Percentiles rank a stretch among this genome's conserved stretches.
These are phyloP conservation scores for Chalara sp. DNA, from an alignment of 2,329 filamentous ascomycete species.

Conservation along the genomic window DNA sequence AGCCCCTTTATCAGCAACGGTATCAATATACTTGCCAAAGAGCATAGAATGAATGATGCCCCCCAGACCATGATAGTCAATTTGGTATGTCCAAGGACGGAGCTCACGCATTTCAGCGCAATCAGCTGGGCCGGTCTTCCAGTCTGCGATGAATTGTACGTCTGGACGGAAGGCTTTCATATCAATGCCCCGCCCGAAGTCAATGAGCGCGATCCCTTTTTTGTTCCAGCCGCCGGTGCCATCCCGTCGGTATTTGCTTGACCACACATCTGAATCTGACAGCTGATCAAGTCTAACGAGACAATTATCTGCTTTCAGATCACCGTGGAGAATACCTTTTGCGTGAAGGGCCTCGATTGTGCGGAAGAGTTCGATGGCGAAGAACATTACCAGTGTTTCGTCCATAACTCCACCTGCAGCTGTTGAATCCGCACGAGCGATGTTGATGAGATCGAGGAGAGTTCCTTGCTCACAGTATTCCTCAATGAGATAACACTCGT, in stretches of 20 bases:
- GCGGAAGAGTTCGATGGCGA: slow-evolving; percentile 82
- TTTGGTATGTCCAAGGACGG: slow-evolving; percentile 93
- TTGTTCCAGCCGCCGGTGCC: slow-evolving; percentile 72
- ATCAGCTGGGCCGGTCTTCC: slow-evolving; percentile 81
- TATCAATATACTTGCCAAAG: slow-evolving; percentile 94
- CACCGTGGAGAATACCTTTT: slow-evolving; percentile 78
- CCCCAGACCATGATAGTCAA: slow-evolving; percentile 91
- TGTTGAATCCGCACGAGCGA: slow-evolving; percentile 64
- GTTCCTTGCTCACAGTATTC: slow-evolving; percentile 87
- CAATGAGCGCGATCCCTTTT: slow-evolving; percentile 81
- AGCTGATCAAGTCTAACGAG: slow-evolving; percentile 70
- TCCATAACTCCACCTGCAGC: slow-evolving; percentile 65
- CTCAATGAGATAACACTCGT: slow-evolving; percentile 85
- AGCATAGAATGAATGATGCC: slow-evolving; percentile 82
- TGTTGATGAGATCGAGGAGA: slow-evolving; percentile 88
- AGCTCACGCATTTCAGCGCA: slow-evolving; percentile 94
- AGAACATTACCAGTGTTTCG: slow-evolving; percentile 90
- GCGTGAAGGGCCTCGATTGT: slow-evolving; percentile 82
- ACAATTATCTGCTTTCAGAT: slow-evolving; percentile 94
- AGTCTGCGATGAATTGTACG: slow-evolving; percentile 90
- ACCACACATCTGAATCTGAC: slow-evolving; percentile 40
- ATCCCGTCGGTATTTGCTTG: slow-evolving; percentile 61
- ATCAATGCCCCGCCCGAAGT: slow-evolving; percentile 92
- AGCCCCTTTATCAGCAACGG: slow-evolving; percentile 46
- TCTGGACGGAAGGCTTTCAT: slow-evolving; percentile 74